Evolutionary conservation across 2,329 filamentous ascomycete genomes (phyloP), one percentile per base, ranked within the genome.

Genomic region (Phaeomoniella chlamydospora): DNA sequence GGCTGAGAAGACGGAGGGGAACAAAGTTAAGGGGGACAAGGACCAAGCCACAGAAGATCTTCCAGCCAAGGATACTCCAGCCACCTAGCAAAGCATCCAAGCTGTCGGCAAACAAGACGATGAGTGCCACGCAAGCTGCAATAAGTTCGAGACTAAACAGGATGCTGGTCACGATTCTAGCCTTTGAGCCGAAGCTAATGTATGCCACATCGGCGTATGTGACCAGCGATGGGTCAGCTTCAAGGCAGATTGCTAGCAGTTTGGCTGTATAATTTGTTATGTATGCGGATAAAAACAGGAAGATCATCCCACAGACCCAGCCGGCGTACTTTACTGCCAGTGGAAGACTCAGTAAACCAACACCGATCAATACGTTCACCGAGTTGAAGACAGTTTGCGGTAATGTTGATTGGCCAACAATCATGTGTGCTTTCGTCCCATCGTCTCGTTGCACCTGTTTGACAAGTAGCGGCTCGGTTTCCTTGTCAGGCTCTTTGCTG

Each of bases 341-440:
- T 4, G 88, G 90, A 37, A 98, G 64, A 56, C 84, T 92, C 35
- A 98, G 68, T 18, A 98, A 63, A 1, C 88, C 88, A 18, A 98
- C 79, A 12, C 87, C 87, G 41, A 94, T 88, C 40, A 94, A 64
- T 35, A 92, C 84, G 45, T 94, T 94, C 53, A 88, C 88, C 3
- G 85, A 92, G 59, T 98, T 98, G 67, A 96, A 93, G 42, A 94
- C 72, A 4, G 88, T 96, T 61, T 96, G 88, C 0, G 86, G 86
- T 12, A 96, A 67, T 1, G 88, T 98, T n/a, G 85, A 93, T 61
- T 92, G 86, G 29, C 88, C 88, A 42, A 93, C 80, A 2, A 94
- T 77, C 2, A 88, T 72, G 46, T 88, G 72, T 38, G 94, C 74
- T 33, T 88, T 72, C 50, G 80, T 85, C 30, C 90, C 85, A 45